These are phyloP conservation scores for Mycena kentingensis DNA, from an alignment of 768 basidiomycete species.

Conservation along the genomic window DNA sequence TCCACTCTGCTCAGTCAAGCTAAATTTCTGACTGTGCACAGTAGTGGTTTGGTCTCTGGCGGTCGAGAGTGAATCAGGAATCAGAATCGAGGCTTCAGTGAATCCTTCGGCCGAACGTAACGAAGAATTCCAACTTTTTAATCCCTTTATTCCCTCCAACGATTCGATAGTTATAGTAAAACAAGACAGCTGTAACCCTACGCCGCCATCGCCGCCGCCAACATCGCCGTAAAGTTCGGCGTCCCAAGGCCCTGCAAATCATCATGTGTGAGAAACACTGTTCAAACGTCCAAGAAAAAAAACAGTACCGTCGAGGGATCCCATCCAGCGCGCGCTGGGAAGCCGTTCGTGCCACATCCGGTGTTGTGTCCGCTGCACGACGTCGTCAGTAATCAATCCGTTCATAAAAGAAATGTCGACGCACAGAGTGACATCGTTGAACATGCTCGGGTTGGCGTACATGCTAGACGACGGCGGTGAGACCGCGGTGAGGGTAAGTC, in stretches of 20 bases:
- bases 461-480: constrained; percentile 25
- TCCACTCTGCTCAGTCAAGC: too few species aligned
- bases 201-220: constrained; percentile 11
- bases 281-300: neutral
- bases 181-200: neutral
- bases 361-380: constrained; percentile 26
- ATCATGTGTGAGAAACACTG: neutral
- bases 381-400: constrained; percentile 14
- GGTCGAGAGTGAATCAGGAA: too few species aligned
- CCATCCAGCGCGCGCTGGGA: constrained; percentile 26
- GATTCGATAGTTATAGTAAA: too few species aligned
- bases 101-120: too few species aligned
- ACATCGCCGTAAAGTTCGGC: constrained; percentile 24
- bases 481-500: neutral
- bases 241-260: constrained; percentile 27
- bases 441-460: constrained; percentile 32
- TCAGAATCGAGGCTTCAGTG: too few species aligned
- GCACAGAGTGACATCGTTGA: constrained; percentile 46
- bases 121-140: too few species aligned
- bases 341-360: constrained; percentile 28
- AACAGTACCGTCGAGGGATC: constrained; percentile 20
- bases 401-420: constrained; percentile 30
- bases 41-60: too few species aligned
- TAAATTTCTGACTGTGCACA: too few species aligned
- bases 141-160: too few species aligned